Conservation (phyloP, 2,329 filamentous ascomycete species). For the Exophiala lecanii-corni region DNA sequence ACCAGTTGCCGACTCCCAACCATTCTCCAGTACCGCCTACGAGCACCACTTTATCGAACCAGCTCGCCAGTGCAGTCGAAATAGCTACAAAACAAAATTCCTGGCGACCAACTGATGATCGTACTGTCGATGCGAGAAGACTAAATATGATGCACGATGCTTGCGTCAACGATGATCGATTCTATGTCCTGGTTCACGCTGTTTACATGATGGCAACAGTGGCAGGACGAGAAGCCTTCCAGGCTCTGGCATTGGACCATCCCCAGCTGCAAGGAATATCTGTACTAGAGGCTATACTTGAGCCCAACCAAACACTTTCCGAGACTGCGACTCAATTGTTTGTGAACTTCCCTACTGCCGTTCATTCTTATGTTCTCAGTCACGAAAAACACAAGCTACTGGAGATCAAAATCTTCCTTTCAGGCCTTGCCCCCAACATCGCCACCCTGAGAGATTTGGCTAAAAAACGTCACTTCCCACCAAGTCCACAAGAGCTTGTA, state of each 20-base stretch:
- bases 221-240: background rate
- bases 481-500: background rate
- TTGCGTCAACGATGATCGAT: slow-evolving; percentile 51
- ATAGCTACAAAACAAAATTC: background rate
- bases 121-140: slow-evolving; percentile 5
- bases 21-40: slow-evolving; percentile 5
- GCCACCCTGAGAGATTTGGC: background rate
- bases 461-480: background rate
- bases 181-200: slow-evolving; percentile 51
- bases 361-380: background rate
- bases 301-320: slow-evolving; percentile 1
- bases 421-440: background rate
- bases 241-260: background rate
- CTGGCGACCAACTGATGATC: background rate
- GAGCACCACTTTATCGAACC: background rate
- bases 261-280: slow-evolving; percentile 5
- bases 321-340: background rate
- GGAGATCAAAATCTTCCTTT: background rate
- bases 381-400: background rate
- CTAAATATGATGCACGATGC: slow-evolving; percentile 50
- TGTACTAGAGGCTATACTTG: slow-evolving; percentile 1
- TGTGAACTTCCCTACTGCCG: background rate
- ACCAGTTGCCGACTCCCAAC: slow-evolving; percentile 14
- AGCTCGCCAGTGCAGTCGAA: slow-evolving; percentile 6
- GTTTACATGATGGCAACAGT: slow-evolving; percentile 6